Conservation (phyloP, 495 filamentous ascomycete species). For the Talaromyces ruber region DNA sequence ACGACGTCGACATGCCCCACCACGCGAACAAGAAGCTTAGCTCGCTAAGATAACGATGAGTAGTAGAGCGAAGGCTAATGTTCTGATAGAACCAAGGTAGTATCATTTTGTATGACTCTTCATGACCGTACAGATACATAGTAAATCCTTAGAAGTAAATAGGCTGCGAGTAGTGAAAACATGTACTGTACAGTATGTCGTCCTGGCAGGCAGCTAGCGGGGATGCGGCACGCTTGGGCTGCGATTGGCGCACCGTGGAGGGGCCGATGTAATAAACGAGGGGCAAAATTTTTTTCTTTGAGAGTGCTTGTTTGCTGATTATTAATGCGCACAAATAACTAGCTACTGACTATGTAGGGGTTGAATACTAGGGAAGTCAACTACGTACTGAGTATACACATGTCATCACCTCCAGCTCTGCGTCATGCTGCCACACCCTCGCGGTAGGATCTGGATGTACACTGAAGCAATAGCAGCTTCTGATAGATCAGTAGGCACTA, state of each 20-base stretch:
- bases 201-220: neutral
- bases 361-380: no score
- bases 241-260: slow-evolving; percentile 1
- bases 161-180: neutral
- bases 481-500: no score
- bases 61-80: no score
- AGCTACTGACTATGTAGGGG: no score
- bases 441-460: no score
- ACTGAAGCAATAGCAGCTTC: no score
- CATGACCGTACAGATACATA: no score
- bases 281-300: slow-evolving; percentile 5
- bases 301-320: neutral
- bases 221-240: neutral
- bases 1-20: neutral
- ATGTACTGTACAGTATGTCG: neutral
- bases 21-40: neutral
- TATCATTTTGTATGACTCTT: no score
- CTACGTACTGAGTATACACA: neutral
- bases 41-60: neutral
- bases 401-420: neutral
- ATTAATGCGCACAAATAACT: slow-evolving; percentile 5
- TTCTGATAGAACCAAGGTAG: no score
- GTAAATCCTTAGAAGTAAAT: no score
- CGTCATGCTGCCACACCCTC: no score
- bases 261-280: slow-evolving; percentile 5